Conservation (phyloP, 208 protist species). For the Trypanosoma platydactyli region DNA sequence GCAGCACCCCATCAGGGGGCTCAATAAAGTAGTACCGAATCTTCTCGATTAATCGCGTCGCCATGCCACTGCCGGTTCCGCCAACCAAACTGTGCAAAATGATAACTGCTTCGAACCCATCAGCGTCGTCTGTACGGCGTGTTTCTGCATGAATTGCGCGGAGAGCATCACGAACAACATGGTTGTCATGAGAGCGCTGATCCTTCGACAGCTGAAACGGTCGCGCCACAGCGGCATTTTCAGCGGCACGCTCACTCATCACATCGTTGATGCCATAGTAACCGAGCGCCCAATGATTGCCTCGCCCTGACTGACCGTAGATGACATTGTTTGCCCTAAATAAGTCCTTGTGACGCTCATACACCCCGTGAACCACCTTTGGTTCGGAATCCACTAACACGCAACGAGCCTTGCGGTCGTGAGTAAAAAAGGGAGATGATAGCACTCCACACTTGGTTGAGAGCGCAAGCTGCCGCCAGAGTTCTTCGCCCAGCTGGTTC, state of each 20-base stretch:
- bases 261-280: constrained; percentile 71
- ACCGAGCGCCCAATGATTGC: constrained; percentile 87
- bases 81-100: constrained; percentile 85
- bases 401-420: constrained; percentile 72
- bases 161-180: constrained; percentile 52
- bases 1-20: constrained; percentile 22
- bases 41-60: constrained; percentile 69
- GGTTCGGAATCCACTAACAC: constrained; percentile 86
- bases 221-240: constrained; percentile 35
- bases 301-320: constrained; percentile 76
- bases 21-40: constrained; percentile 86
- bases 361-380: constrained; percentile 78
- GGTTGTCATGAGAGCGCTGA: constrained; percentile 67
- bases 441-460: constrained; percentile 17
- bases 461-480: constrained; percentile 61
- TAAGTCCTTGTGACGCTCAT: constrained; percentile 45
- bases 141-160: constrained; percentile 77
- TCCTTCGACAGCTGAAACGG: constrained; percentile 65
- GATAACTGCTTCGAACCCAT: constrained; percentile 72
- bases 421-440: constrained; percentile 56
- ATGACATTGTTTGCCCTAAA: constrained; percentile 74
- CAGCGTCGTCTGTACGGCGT: constrained; percentile 51
- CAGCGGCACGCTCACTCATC: constrained; percentile 43
- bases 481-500: constrained; percentile 87
- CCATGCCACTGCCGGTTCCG: constrained; percentile 85